These are phyloP conservation scores for Bodo saltans DNA, from an alignment of 78 protist species.

Conservation along the genomic window DNA sequence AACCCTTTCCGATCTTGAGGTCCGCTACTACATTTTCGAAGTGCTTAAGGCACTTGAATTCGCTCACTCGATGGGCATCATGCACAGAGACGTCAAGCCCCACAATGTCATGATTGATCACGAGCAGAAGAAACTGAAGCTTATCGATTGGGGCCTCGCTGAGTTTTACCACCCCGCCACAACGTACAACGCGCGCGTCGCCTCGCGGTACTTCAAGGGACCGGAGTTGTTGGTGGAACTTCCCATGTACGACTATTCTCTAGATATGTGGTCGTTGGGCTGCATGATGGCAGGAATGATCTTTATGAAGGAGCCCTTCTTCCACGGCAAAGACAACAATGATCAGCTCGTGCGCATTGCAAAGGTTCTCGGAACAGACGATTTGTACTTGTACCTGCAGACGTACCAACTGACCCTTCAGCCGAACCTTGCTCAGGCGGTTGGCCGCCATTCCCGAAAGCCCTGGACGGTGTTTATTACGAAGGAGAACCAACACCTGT, in stretches of 20 bases:
- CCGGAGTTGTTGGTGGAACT: slow-evolving; percentile 95
- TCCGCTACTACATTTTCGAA: slow-evolving; percentile 93
- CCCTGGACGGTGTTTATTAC: slow-evolving; percentile 11
- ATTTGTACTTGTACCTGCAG: slow-evolving; percentile 78
- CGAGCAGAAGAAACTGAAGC: slow-evolving; percentile 72
- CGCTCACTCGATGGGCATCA: slow-evolving; percentile 90
- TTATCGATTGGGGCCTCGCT: slow-evolving; percentile 99
- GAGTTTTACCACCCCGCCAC: slow-evolving; percentile 95
- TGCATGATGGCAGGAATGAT: slow-evolving; percentile 98
- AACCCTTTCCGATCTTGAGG: slow-evolving; percentile 81
- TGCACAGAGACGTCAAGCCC: slow-evolving; percentile 83
- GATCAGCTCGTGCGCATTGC: slow-evolving; percentile 98
- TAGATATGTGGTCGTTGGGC: slow-evolving; percentile 98
- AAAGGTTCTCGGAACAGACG: slow-evolving; percentile 95
- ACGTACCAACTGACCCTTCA: slow-evolving; percentile 89
- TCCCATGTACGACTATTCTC: slow-evolving; percentile 92
- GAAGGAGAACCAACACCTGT: slow-evolving; percentile 61
- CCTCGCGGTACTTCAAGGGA: slow-evolving; percentile 96
- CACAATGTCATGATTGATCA: slow-evolving; percentile 98
- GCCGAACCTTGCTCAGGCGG: slow-evolving; percentile 55
- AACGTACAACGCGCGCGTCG: slow-evolving; percentile 98
- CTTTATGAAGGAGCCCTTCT: slow-evolving; percentile 95
- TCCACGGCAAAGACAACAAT: slow-evolving; percentile 97
- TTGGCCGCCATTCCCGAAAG: slow-evolving; percentile 40
- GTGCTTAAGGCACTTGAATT: slow-evolving; percentile 93